Percentiles rank a stretch among this genome's conserved stretches.
Conservation (phyloP, 2,329 filamentous ascomycete species). For the Colletotrichum limetticola region DNA sequence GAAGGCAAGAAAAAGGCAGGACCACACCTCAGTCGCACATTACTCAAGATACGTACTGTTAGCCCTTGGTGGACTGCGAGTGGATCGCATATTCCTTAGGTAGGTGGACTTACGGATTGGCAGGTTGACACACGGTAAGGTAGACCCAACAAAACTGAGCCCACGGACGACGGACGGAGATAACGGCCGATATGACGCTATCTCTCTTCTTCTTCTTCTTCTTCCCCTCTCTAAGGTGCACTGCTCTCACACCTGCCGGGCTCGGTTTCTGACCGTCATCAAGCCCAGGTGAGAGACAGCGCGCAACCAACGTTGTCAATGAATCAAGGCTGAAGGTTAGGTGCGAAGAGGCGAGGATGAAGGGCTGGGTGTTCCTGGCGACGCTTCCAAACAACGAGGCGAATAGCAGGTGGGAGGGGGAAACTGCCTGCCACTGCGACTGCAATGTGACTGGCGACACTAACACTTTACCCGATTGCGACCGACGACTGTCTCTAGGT, state of each 20-base stretch:
- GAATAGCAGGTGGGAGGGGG: neutral
- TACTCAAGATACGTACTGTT: neutral
- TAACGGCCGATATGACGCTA: neutral
- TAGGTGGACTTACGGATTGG: neutral
- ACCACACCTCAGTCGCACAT: neutral
- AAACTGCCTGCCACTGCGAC: too few species aligned
- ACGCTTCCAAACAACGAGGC: slow-evolving; percentile 4
- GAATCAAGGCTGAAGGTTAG: neutral
- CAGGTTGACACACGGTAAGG: neutral
- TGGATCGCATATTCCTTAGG: neutral
- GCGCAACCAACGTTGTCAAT: neutral
- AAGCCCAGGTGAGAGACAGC: neutral
- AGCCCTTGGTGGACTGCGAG: neutral
- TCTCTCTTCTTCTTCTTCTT: neutral
- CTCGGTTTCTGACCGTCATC: neutral
- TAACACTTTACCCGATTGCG: slow-evolving; percentile 21
- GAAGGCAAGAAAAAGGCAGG: neutral
- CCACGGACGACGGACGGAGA: neutral
- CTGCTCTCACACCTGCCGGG: neutral
- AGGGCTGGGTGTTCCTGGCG: slow-evolving; percentile 19
- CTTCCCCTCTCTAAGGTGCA: too few species aligned
- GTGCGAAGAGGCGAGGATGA: neutral
- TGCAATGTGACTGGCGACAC: neutral
- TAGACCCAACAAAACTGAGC: neutral
- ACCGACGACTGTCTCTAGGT: neutral